Evolutionary conservation across 1,284 basidiomycete genomes (phyloP), one percentile per base, ranked within the genome.

Genomic region (Filobasidium uniguttulatum): DNA sequence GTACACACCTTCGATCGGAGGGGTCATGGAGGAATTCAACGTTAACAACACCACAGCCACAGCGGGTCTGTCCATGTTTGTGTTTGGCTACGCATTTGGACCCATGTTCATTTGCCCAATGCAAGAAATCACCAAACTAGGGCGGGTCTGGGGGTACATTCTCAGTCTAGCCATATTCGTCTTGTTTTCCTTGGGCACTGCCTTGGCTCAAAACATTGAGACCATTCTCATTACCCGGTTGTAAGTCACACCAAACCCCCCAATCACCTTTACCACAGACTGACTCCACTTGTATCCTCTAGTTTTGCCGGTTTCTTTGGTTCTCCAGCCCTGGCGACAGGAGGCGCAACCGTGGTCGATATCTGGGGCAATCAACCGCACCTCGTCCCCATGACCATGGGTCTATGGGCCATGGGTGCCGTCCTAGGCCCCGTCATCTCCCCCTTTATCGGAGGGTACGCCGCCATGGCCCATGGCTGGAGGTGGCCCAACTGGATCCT

Each of bases 1-100:
- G n/a, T 71, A 71, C 34, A 77, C 78, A 0, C 78, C 77, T 1
- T 74, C 75, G 0, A 63, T 79, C 26, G 33, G 49, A 34, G 48
- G 51, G 5, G 56, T 52, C 12, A 46, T 57, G 34, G 25, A 47
- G n/a, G 58, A 56, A 38, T 62, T 64, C 44, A 54, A 50, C 17
- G 49, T 62, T 3, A 48, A 52, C 9, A 53, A 58, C 23, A 48
- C 57, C 12, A 49, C 55, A 7, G 52, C 51, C 20, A 58, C 58
- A 2, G 52, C 62, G 20, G 57, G 58, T 15, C 48, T 62, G 15
- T 57, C 61, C 9, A 49, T 63, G 20, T 63, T 62, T 45, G 59
- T 63, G 2, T 54, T 54, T 19, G 60, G 60, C 10, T 61, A 61
- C 49, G 37, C 56, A 28, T 48, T 59, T 28, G 61, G 60, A n/a